A percentile compares a stretch with the other conserved stretches of the same genome.
These are phyloP conservation scores for Scutellaria galericulata DNA, from an alignment of 257 asterid genomes.

Conservation along the genomic window DNA sequence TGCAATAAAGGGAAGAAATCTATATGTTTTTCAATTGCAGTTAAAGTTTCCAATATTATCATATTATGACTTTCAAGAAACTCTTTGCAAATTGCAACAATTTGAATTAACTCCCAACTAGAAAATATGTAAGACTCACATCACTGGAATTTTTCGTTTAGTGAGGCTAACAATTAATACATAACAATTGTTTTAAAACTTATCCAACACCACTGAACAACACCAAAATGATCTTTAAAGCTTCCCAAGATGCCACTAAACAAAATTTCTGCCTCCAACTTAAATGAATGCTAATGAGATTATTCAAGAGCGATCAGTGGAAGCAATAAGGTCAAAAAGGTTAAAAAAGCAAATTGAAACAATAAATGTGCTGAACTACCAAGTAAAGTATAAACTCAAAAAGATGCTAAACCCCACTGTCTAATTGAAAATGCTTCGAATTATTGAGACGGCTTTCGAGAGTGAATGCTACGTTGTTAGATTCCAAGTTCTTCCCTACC, in stretches of 20 bases:
- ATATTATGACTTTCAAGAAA: too few relatives aligned
- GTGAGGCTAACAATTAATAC: background rate
- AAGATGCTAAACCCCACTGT: constrained; percentile 26
- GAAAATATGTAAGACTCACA: too few relatives aligned
- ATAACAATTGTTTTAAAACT: background rate
- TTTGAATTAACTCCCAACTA: too few relatives aligned
- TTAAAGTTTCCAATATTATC: too few relatives aligned
- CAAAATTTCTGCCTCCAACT: background rate
- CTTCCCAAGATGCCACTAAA: background rate
- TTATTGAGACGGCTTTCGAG: constrained; percentile 23
- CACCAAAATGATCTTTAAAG: background rate
- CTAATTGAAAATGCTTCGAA: constrained; percentile 25
- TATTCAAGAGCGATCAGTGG: background rate
- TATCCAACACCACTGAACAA: background rate
- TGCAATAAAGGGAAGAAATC: too few relatives aligned
- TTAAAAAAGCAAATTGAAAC: background rate
- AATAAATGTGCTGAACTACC: constrained; percentile 26
- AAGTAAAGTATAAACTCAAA: constrained; percentile 21
- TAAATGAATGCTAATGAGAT: constrained; percentile 2
- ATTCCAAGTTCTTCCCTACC: constrained; percentile 18
- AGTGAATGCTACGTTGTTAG: background rate
- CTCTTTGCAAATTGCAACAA: too few relatives aligned
- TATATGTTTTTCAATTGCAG: too few relatives aligned
- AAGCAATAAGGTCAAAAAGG: background rate
- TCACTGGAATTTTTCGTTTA: too few relatives aligned